Evolutionary conservation across 2,329 filamentous ascomycete genomes (phyloP).

Genomic region (Colletotrichum kahawae): DNA sequence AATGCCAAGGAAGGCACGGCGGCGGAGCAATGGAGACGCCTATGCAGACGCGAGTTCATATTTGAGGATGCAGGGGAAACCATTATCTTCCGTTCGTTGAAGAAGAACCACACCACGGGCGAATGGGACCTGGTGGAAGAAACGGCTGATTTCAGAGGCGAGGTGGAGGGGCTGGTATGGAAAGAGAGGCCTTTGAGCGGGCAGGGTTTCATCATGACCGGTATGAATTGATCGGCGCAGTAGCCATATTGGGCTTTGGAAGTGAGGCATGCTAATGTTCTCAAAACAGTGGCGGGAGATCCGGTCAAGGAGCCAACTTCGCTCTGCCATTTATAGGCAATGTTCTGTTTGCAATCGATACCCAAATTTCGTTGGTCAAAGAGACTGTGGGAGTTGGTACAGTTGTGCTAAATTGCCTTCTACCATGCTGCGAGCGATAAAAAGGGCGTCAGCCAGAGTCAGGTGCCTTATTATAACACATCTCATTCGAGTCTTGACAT

Average conservation of each 20-base stretch:
- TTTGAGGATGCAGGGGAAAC: slow-evolving; percentile 38
- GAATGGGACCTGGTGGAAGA: slow-evolving; percentile 45
- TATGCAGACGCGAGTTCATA: slow-evolving; percentile 42
- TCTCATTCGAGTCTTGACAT: neutral
- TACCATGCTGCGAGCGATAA: neutral
- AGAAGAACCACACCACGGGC: slow-evolving; percentile 33
- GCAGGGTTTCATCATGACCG: slow-evolving; percentile 33
- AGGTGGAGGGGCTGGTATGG: slow-evolving; percentile 36
- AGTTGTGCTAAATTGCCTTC: neutral
- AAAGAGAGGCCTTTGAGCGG: slow-evolving; percentile 39
- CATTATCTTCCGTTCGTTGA: slow-evolving; percentile 41
- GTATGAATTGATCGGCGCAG: slow-evolving; percentile 27
- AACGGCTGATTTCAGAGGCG: slow-evolving; percentile 34
- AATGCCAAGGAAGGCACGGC: slow-evolving; percentile 36
- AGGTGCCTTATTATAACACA: neutral
- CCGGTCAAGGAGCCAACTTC: neutral
- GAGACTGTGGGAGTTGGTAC: neutral
- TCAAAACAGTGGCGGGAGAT: neutral
- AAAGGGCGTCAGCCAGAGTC: neutral
- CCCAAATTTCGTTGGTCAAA: neutral
- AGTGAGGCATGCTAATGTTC: neutral
- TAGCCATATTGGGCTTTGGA: neutral
- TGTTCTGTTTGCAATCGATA: neutral
- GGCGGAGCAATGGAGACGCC: slow-evolving; percentile 43
- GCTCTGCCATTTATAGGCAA: neutral